Conservation (phyloP, 2,329 filamentous ascomycete genomes). For the Fusarium sp. region DNA sequence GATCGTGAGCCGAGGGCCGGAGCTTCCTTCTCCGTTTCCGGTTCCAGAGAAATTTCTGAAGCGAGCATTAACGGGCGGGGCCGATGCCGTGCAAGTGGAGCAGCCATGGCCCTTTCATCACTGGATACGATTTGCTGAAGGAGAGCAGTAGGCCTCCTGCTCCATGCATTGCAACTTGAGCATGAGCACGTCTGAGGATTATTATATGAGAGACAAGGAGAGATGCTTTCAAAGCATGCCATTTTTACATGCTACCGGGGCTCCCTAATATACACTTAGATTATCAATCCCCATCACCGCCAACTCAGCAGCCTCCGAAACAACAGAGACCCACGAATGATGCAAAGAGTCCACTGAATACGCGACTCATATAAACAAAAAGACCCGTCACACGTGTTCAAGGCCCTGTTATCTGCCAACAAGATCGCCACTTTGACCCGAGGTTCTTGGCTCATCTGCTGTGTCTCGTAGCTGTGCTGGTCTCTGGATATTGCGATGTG, state of each 20-base stretch:
- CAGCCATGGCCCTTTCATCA: not conserved
- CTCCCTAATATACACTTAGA: not conserved
- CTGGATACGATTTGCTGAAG: not conserved
- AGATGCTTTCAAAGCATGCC: not conserved
- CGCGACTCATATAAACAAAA: conserved; percentile 19
- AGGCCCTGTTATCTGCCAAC: conserved; percentile 16
- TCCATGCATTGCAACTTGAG: not conserved
- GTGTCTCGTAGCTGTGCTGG: not conserved
- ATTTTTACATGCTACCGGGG: not conserved
- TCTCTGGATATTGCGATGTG: conserved; percentile 37
- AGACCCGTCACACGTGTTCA: conserved; percentile 2
- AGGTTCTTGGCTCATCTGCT: not conserved
- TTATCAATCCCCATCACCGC: not conserved
- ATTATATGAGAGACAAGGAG: not conserved
- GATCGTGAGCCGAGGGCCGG: not conserved
- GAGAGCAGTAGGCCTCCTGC: not conserved
- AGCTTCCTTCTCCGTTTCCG: not conserved
- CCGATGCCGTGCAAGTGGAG: not conserved
- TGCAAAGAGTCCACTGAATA: conserved; percentile 5
- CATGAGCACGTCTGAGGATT: not conserved
- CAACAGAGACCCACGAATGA: conserved; percentile 17
- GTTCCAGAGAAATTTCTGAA: not conserved
- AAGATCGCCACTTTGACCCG: conserved; percentile 1
- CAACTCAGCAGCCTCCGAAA: conserved; percentile 8
- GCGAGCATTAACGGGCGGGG: not conserved